Evolutionary conservation across 129 eudicot species (phyloP).

Genomic region (Flaveria brownii): DNA sequence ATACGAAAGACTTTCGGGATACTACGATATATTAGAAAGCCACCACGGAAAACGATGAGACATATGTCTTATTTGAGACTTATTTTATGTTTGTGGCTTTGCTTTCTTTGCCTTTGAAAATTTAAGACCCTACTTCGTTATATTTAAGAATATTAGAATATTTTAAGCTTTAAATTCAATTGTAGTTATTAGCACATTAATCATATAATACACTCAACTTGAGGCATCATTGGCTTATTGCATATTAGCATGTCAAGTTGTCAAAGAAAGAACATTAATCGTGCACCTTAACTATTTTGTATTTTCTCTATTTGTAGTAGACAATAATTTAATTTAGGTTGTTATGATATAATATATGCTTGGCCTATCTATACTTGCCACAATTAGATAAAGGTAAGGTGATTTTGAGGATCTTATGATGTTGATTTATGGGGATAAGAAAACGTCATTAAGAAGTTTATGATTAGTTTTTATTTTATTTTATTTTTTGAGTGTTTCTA

Average conservation of each 20-base stretch:
- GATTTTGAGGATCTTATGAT: no score
- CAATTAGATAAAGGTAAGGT: no score
- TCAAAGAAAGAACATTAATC: not conserved
- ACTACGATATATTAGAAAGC: not conserved
- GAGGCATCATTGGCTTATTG: not conserved
- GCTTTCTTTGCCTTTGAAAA: not conserved
- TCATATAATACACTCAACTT: not conserved
- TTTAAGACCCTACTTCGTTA: not conserved
- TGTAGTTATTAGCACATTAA: not conserved
- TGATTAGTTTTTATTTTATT: no score
- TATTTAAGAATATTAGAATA: not conserved
- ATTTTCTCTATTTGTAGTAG: not conserved
- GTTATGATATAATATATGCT: not conserved
- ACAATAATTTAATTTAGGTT: not conserved
- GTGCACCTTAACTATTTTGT: not conserved
- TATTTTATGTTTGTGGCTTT: conserved; percentile 3
- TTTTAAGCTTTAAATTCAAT: not conserved
- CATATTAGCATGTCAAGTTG: not conserved
- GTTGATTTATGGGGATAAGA: no score
- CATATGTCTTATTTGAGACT: not conserved
- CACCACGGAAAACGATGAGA: not conserved
- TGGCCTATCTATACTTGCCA: no score
- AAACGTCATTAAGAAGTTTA: no score
- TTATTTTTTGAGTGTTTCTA: no score
- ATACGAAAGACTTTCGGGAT: conserved; percentile 1